A percentile compares a stretch with the other conserved stretches of the same genome.
These are phyloP conservation scores for Chlorociboria aeruginascens DNA, from an alignment of 495 filamentous ascomycete genomes.

Conservation along the genomic window DNA sequence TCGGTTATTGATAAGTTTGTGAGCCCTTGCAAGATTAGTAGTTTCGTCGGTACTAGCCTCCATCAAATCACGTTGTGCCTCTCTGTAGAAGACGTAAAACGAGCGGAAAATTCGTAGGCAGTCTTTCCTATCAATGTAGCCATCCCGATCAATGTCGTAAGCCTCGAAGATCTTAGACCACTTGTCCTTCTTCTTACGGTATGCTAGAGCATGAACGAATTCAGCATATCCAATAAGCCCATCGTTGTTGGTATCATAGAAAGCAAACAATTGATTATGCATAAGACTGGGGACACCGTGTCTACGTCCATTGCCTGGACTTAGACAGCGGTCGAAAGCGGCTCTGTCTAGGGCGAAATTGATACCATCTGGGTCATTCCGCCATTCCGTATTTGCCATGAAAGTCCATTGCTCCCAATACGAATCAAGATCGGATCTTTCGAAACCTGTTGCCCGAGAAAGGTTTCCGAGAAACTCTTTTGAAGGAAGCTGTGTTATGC, in stretches of 20 bases:
- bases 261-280: slow-evolving; percentile 91
- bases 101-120: slow-evolving; percentile 86
- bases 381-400: slow-evolving; percentile 75
- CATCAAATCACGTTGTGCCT: slow-evolving; percentile 75
- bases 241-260: slow-evolving; percentile 85
- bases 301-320: slow-evolving; percentile 65
- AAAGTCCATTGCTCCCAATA: slow-evolving; percentile 95
- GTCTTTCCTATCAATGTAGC: slow-evolving; percentile 76
- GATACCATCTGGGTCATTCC: slow-evolving; percentile 66
- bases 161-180: slow-evolving; percentile 69
- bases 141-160: slow-evolving; percentile 86
- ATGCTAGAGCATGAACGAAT: slow-evolving; percentile 74
- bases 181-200: slow-evolving; percentile 65
- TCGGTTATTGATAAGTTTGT: slow-evolving; percentile 60
- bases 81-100: slow-evolving; percentile 75
- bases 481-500: slow-evolving; percentile 45
- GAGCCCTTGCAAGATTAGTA: slow-evolving; percentile 55
- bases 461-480: slow-evolving; percentile 51
- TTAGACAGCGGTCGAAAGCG: slow-evolving; percentile 82
- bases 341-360: slow-evolving; percentile 76
- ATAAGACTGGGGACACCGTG: slow-evolving; percentile 76
- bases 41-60: slow-evolving; percentile 71
- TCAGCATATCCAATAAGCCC: slow-evolving; percentile 90
- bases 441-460: slow-evolving; percentile 60
- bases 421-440: slow-evolving; percentile 75